Conservation (phyloP, 2,329 filamentous ascomycete species). For the Trichoderma brevicompactum region DNA sequence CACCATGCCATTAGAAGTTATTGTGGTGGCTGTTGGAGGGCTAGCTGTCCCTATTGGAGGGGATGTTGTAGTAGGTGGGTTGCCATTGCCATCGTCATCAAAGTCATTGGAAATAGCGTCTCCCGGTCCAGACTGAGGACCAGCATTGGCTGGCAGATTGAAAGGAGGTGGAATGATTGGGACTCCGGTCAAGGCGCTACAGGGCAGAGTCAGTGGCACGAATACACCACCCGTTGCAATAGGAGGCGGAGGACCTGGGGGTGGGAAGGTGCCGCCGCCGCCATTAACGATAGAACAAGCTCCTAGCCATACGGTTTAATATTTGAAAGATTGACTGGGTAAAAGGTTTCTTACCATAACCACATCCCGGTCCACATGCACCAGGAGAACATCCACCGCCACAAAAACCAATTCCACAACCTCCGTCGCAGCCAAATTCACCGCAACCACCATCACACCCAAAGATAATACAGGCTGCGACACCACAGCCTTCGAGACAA, state of each 20-base stretch:
- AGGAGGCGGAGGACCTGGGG: background rate
- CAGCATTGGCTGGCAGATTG: background rate
- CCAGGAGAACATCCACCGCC: background rate
- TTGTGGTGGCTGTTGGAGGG: background rate
- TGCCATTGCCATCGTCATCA: background rate
- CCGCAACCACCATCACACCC: background rate
- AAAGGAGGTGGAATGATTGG: background rate
- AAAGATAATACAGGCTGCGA: background rate
- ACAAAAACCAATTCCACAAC: background rate
- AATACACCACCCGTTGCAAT: background rate
- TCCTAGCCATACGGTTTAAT: background rate
- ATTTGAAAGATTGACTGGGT: background rate
- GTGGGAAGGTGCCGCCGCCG: background rate
- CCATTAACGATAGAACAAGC: background rate
- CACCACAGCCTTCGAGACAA: background rate
- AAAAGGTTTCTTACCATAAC: background rate
- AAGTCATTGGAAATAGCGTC: background rate
- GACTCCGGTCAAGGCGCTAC: background rate
- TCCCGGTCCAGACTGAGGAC: background rate
- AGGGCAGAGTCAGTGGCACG: background rate
- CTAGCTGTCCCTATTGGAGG: background rate
- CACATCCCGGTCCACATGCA: background rate
- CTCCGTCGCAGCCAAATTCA: background rate
- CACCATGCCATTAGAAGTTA: conserved; percentile 23
- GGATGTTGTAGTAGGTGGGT: background rate